Percentiles rank a stretch among this genome's conserved stretches.
These are phyloP conservation scores for Hymenoscyphus infarciens DNA, from an alignment of 2,329 filamentous ascomycete species.

Conservation along the genomic window DNA sequence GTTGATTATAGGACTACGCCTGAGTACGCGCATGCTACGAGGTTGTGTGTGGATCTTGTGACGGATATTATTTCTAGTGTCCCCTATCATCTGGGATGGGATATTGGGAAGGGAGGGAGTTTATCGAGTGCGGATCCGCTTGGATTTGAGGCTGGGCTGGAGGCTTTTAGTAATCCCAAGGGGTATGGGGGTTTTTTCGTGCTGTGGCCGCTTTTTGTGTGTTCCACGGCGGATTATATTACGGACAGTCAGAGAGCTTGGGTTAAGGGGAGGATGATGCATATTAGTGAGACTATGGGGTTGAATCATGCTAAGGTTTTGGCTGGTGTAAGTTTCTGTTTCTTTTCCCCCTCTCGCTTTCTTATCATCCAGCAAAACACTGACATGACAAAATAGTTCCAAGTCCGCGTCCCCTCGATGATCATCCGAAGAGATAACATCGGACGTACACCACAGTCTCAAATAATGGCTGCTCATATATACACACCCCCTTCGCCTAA, in stretches of 20 bases:
- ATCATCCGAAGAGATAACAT: conserved; percentile 43
- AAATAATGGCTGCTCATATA: conserved; percentile 12
- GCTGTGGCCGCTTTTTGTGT: conserved; percentile 55
- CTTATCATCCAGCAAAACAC: background rate
- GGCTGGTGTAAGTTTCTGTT: conserved; percentile 48
- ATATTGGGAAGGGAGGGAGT: conserved; percentile 40
- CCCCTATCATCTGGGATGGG: conserved; percentile 61
- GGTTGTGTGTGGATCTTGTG: conserved; percentile 50
- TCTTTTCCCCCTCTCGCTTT: conserved; percentile 6
- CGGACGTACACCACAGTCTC: conserved; percentile 17
- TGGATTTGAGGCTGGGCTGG: conserved; percentile 48
- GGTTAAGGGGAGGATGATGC: conserved; percentile 50
- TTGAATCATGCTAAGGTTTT: conserved; percentile 56
- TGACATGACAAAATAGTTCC: conserved; percentile 40
- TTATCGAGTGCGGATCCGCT: conserved; percentile 37
- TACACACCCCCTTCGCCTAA: conserved; percentile 30
- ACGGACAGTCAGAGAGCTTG: conserved; percentile 57
- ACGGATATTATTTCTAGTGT: conserved; percentile 58
- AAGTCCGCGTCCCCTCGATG: conserved; percentile 60
- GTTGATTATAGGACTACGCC: conserved; percentile 60
- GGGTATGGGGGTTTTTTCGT: conserved; percentile 56
- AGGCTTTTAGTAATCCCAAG: conserved; percentile 44
- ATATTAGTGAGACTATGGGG: conserved; percentile 53
- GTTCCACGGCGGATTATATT: conserved; percentile 54
- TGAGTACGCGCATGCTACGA: conserved; percentile 54